Base-by-base conservation (phyloP, 306 rosid genomes). In the Cicer cuneatum region DNA sequence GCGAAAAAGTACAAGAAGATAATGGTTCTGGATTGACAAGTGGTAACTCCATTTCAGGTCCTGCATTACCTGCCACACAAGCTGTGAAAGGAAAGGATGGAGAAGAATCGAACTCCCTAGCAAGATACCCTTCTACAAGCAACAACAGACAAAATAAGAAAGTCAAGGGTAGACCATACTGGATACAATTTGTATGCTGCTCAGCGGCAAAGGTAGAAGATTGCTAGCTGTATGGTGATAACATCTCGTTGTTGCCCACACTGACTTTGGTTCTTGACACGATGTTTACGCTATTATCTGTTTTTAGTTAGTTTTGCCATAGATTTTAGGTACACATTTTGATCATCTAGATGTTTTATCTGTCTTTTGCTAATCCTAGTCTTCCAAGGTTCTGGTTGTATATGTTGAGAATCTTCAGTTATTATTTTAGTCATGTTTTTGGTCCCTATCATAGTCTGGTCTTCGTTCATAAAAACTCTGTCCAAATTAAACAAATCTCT, bases 101-200 rank as follows among this genome's bases (percentile, higher is more conserved):
- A 38, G 78, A 84, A 62, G 93, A 84, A 82, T 82, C 86, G 93
- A 78, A 85, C 82, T 85, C 97, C 42, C 87, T 89, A 0, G 90
- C 89, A 47, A 81, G 84, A 64, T 83, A 84, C 63, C 84, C 83
- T 60, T 57, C 35, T 29, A 29, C 35, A 4, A 29, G 35, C 5
- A 29, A 4, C 35, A 29, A 29, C 5, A 29, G 35, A 74, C 85
- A 81, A 12, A 90, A 86, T 88, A 85, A 78, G 79, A 88, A 84
- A 73, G 86, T 56, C 18, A 86, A 85, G 80, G 80, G 81, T 21
- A 86, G 74, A 78, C 86, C 87, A 19, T 69, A 84, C 49, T 92
- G 97, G 96, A 81, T 47, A 19, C 92, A 80, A 59, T 82, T 83
- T 77, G 77, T 88, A 13, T 92, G 96, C 68, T 92, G 96, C 86